These are phyloP conservation scores for Thoreauomyces humboldtii DNA, from an alignment of 192 early-diverging fungal species.

Conservation along the genomic window DNA sequence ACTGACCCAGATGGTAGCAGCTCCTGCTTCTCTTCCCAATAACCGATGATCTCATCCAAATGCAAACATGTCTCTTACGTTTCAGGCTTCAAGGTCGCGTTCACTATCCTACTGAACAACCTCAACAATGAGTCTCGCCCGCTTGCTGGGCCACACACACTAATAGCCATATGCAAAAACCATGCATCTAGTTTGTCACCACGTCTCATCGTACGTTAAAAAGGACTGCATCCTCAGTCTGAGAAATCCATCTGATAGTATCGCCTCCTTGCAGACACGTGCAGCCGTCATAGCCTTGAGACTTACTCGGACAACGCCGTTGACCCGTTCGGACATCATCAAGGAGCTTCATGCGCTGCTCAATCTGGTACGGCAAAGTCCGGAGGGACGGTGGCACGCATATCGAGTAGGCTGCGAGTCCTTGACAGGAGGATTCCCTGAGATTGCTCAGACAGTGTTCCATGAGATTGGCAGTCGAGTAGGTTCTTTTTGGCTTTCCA, in stretches of 20 bases:
- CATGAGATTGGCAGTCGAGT: not conserved
- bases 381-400: not conserved
- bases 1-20: no score
- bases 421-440: not conserved
- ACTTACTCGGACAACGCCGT: not conserved
- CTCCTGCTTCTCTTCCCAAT: no score
- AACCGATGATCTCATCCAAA: no score
- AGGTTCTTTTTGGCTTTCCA: not conserved
- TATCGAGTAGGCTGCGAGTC: constrained; percentile 3
- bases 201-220: not conserved
- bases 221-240: not conserved
- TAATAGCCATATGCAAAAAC: not conserved
- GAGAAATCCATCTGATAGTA: no score
- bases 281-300: not conserved
- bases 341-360: not conserved
- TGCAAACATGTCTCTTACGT: no score
- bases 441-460: not conserved
- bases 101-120: not conserved
- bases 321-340: not conserved
- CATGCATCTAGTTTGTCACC: not conserved
- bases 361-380: not conserved
- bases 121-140: not conserved
- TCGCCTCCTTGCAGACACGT: no score
- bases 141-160: not conserved
- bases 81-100: not conserved